Evolutionary conservation across 1,139 yeast species (phyloP).

Genomic region (Scheffersomyces titani): DNA sequence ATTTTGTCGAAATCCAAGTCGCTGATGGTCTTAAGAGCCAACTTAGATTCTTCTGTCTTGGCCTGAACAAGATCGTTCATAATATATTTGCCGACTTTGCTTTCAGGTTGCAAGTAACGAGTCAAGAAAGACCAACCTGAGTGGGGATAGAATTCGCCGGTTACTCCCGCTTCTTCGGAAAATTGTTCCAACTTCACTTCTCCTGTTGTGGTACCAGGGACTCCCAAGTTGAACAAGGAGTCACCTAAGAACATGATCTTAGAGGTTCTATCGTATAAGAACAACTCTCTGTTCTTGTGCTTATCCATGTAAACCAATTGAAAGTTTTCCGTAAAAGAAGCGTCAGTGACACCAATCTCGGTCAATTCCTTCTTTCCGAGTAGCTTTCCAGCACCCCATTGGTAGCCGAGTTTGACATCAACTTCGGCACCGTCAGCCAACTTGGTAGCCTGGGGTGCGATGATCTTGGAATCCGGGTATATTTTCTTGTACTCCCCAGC

Average conservation of each 20-base stretch:
- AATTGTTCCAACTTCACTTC: constrained; percentile 27
- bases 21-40: constrained; percentile 36
- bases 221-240: constrained; percentile 51
- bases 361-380: constrained; percentile 22
- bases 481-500: constrained; percentile 1
- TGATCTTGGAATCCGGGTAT: constrained; percentile 8
- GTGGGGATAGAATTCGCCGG: constrained; percentile 35
- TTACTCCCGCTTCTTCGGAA: constrained; percentile 46
- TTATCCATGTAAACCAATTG: constrained; percentile 57
- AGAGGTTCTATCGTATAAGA: constrained; percentile 46
- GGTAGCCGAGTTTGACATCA: constrained; percentile 7
- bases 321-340: constrained; percentile 37
- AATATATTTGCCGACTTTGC: constrained; percentile 32
- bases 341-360: constrained; percentile 28
- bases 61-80: constrained; percentile 23
- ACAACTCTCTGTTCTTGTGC: constrained; percentile 57
- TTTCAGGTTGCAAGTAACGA: constrained; percentile 39
- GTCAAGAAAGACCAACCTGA: constrained; percentile 40
- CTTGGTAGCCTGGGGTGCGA: constrained; percentile 4
- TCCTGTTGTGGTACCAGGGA: constrained; percentile 11
- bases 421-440: not conserved
- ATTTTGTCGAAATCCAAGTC: constrained; percentile 51
- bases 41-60: constrained; percentile 7
- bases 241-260: constrained; percentile 58
- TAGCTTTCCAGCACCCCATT: constrained; percentile 5